Percentiles rank a stretch among this genome's conserved stretches.
These are phyloP conservation scores for Isoetes engelmannii DNA, from an alignment of 83 land plant genomes.

Conservation along the genomic window DNA sequence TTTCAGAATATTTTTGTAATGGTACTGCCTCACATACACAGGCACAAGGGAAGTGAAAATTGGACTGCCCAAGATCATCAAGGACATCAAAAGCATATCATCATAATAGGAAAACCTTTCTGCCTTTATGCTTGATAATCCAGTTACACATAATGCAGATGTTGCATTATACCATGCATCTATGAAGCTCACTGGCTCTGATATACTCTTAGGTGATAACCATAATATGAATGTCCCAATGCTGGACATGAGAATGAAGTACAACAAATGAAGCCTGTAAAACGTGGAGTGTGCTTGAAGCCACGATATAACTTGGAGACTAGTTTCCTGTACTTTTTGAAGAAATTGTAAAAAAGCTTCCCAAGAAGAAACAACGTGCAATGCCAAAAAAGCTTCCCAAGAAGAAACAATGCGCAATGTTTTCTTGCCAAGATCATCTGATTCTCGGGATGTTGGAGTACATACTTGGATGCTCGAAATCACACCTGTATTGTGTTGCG, in stretches of 20 bases:
- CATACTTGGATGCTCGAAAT: too few relatives aligned
- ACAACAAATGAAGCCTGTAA: conserved; percentile 1
- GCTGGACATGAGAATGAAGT: not conserved
- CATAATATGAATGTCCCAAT: not conserved
- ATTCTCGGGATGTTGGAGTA: too few relatives aligned
- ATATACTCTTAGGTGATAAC: not conserved
- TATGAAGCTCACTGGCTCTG: not conserved
- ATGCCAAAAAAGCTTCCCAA: too few relatives aligned
- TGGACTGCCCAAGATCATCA: conserved; percentile 1
- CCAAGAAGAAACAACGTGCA: too few relatives aligned
- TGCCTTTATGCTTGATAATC: not conserved
- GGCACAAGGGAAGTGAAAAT: conserved; percentile 2
- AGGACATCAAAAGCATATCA: not conserved
- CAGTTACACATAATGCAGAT: not conserved
- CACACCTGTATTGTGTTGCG: too few relatives aligned
- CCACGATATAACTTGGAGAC: not conserved
- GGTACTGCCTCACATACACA: not conserved
- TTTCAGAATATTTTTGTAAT: too few relatives aligned
- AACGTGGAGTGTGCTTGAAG: not conserved
- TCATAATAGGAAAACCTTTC: not conserved
- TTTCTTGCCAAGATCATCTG: too few relatives aligned
- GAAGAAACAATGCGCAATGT: too few relatives aligned
- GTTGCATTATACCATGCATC: not conserved
- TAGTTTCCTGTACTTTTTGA: too few relatives aligned
- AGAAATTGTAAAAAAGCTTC: too few relatives aligned